These are phyloP conservation scores for Aethionema arabicum DNA, from an alignment of 345 rosid species.

Conservation along the genomic window DNA sequence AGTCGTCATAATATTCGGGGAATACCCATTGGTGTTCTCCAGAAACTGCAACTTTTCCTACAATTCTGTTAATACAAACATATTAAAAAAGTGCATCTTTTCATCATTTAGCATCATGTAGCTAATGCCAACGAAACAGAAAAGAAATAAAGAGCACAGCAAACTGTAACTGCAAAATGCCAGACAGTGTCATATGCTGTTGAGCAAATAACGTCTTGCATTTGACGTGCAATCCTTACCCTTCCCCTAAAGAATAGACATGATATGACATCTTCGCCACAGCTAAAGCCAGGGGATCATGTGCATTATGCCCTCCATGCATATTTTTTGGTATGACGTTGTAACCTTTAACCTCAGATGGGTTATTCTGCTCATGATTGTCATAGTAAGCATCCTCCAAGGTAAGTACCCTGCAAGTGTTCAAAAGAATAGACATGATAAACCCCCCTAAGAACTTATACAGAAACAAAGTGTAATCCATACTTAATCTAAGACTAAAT, in stretches of 20 bases:
- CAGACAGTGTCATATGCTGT: not conserved
- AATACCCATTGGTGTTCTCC: constrained; percentile 77
- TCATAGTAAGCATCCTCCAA: constrained; percentile 88
- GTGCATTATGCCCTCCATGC: constrained; percentile 40
- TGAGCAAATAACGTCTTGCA: constrained; percentile 1
- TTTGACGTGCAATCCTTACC: constrained; percentile 51
- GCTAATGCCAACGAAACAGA: constrained; percentile 3
- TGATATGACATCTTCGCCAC: constrained; percentile 89
- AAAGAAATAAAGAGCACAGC: not conserved
- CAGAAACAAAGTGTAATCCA: not conserved
- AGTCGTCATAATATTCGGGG: constrained; percentile 47
- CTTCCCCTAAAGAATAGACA: constrained; percentile 85
- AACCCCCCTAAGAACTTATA: constrained; percentile 2
- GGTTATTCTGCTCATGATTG: constrained; percentile 42
- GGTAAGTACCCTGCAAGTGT: constrained; percentile 73
- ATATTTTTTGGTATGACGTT: constrained; percentile 40
- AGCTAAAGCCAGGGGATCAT: constrained; percentile 68
- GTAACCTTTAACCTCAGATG: constrained; percentile 44
- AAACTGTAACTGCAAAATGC: not conserved
- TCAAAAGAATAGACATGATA: constrained; percentile 17
- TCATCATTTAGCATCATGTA: constrained; percentile 16
- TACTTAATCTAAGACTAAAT: too few species aligned
- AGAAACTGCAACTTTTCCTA: constrained; percentile 81
- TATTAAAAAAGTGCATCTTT: not conserved
- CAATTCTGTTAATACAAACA: constrained; percentile 55